A percentile compares a stretch with the other conserved stretches of the same genome.
Conservation (phyloP, 1,284 basidiomycete species). For the Sanguinoderma infundibulare region DNA sequence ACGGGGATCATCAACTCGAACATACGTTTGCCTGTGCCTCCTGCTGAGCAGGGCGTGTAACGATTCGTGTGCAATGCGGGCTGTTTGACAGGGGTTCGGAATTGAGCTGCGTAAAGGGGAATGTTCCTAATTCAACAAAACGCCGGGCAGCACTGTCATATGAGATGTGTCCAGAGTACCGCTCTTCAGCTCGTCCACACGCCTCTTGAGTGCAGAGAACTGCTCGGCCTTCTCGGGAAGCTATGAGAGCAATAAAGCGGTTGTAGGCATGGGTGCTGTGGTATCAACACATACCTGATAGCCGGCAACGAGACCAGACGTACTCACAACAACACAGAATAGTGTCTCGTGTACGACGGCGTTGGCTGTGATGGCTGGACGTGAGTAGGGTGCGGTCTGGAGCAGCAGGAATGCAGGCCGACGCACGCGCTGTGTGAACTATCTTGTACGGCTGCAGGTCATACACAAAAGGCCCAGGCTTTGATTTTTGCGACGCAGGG, state of each 20-base stretch:
- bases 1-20: slow-evolving; percentile 9
- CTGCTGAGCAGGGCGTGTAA: neutral
- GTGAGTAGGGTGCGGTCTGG: neutral
- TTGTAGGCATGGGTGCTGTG: neutral
- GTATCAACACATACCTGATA: slow-evolving; percentile 52
- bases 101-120: no score
- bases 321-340: slow-evolving; percentile 69
- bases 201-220: slow-evolving; percentile 32
- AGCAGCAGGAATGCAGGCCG: neutral
- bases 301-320: slow-evolving; percentile 65
- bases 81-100: no score
- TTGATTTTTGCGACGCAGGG: neutral
- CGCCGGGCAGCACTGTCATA: slow-evolving; percentile 24
- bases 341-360: slow-evolving; percentile 50
- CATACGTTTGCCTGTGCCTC: slow-evolving; percentile 1
- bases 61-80: no score
- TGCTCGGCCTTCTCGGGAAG: slow-evolving; percentile 36
- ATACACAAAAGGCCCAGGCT: slow-evolving; percentile 2
- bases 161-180: slow-evolving; percentile 30
- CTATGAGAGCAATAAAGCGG: slow-evolving; percentile 17
- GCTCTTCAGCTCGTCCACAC: slow-evolving; percentile 30
- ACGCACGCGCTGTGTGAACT: slow-evolving; percentile 30
- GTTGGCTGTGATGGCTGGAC: neutral
- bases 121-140: neutral
- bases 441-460: slow-evolving; percentile 59